Evolutionary conservation across 176 grass and related monocot species (phyloP), one percentile per base, ranked within the genome.

Genomic region (Ensete glaucum): DNA sequence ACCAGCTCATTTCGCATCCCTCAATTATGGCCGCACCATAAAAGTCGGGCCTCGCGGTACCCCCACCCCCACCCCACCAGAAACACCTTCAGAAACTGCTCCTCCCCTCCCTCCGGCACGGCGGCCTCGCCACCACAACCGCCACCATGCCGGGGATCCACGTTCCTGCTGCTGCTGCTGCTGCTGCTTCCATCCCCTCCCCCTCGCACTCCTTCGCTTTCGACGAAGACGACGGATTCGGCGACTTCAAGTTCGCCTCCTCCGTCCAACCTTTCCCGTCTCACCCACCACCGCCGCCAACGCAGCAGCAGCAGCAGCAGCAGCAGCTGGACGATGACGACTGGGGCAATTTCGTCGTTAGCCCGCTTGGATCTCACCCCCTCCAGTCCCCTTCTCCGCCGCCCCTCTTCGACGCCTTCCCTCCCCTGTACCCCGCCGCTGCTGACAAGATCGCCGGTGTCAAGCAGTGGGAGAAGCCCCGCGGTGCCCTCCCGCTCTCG

Each of bases 281-380:
- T 1, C 72, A 62, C 15, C 17, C 15, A 17, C 17, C 15, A 17
- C 17, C 15, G 20, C 57, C 1, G 57, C 57, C 15, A 9, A 15
- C 3, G 57, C 57, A 51, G 11, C 72, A 24, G 22, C 72, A 3
- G 43, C 59, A 11, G 52, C 52, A 51, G 11, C 72, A 24, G 22
- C 72, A 3, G 43, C 59, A 11, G 52, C 52, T 21, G 15, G 75
- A 52, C 1, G 75, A 64, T 13, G 60, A 77, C 75, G 75, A 77
- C 11, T 77, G 75, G 75, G 75, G 75, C 60, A 60, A 77, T 11
- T 77, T 77, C 34, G 49, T 77, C 43, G 49, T 64, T 10, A 66
- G 59, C 60, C 19, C 75, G 20, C 7, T 20, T 43, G 75, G 75
- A 64, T 77, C 75, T n/a, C n/a, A 25, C 57, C 24, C 12, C 73